phyloP scores from a whole-genome alignment of 2,329 filamentous ascomycete species.

The Trichoderma polysporum region DNA sequence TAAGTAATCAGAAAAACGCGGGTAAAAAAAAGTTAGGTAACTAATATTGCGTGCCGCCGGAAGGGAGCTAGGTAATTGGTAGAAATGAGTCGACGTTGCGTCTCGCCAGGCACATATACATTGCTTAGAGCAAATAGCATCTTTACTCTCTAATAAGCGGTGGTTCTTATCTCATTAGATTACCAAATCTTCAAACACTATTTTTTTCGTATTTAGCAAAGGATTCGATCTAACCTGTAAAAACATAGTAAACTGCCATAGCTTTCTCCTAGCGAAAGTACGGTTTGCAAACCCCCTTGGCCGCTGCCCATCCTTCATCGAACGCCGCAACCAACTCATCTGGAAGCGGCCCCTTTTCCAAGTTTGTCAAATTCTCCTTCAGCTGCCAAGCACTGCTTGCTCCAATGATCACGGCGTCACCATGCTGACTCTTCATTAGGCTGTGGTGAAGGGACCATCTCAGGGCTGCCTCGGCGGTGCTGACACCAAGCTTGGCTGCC shows the following conservation, averaged over 20 bases:
- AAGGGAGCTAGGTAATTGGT: background rate
- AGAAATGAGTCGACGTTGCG: background rate
- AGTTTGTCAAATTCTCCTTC: constrained; percentile 14
- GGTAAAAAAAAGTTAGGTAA: background rate
- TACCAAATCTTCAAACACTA: background rate
- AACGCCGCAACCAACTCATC: constrained; percentile 18
- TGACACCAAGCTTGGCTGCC: constrained; percentile 13
- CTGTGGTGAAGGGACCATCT: constrained; percentile 19
- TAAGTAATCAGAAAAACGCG: background rate
- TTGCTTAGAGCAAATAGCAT: background rate
- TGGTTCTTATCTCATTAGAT: background rate
- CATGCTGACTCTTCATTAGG: constrained; percentile 2
- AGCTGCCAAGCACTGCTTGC: constrained; percentile 17
- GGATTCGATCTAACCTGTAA: background rate
- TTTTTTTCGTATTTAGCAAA: background rate
- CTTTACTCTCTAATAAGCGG: background rate
- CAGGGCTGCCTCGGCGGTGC: constrained; percentile 17
- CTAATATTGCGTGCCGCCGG: background rate
- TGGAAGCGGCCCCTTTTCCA: constrained; percentile 19
- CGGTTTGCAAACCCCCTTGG: constrained; percentile 3
- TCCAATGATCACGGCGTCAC: constrained; percentile 19
- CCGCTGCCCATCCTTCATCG: constrained; percentile 17
- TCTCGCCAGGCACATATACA: no score
- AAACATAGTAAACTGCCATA: background rate
- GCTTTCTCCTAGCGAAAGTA: constrained; percentile 9